Evolutionary conservation across 2,329 filamentous ascomycete genomes (phyloP).

Genomic region (Madurella fahalii): DNA sequence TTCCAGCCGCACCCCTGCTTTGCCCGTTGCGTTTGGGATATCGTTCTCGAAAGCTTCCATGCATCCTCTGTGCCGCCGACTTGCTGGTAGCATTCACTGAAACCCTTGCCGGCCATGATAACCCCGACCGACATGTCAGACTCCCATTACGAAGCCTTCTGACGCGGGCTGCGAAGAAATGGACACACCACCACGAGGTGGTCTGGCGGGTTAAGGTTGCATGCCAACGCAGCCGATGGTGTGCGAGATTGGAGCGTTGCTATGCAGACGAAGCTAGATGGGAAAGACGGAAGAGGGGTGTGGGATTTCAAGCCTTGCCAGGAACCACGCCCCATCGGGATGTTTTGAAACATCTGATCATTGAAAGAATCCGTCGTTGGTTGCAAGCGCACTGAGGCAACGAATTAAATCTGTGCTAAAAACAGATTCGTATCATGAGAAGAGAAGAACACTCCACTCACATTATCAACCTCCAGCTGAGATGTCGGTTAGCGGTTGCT

Average conservation of each 20-base stretch:
- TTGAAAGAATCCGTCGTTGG: constrained; percentile 13
- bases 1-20: constrained; percentile 20
- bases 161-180: constrained; percentile 9
- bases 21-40: neutral
- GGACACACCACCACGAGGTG: constrained; percentile 5
- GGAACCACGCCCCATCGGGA: constrained; percentile 8
- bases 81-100: constrained; percentile 7
- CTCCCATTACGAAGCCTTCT: constrained; percentile 6
- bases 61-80: constrained; percentile 12
- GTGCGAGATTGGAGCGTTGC: neutral
- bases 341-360: constrained; percentile 20
- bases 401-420: constrained; percentile 13
- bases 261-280: neutral
- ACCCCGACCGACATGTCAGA: constrained; percentile 14
- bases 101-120: constrained; percentile 12
- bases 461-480: neutral
- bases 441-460: neutral
- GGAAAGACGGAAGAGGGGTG: constrained; percentile 1
- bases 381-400: constrained; percentile 2
- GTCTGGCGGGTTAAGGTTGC: constrained; percentile 6
- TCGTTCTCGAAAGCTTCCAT: constrained; percentile 23
- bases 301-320: constrained; percentile 6
- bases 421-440: constrained; percentile 14
- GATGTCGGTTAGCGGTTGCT: neutral
- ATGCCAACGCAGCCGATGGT: constrained; percentile 8